These are phyloP conservation scores for Talaromyces sp. DNA, from an alignment of 2,329 filamentous ascomycete genomes.

Conservation along the genomic window DNA sequence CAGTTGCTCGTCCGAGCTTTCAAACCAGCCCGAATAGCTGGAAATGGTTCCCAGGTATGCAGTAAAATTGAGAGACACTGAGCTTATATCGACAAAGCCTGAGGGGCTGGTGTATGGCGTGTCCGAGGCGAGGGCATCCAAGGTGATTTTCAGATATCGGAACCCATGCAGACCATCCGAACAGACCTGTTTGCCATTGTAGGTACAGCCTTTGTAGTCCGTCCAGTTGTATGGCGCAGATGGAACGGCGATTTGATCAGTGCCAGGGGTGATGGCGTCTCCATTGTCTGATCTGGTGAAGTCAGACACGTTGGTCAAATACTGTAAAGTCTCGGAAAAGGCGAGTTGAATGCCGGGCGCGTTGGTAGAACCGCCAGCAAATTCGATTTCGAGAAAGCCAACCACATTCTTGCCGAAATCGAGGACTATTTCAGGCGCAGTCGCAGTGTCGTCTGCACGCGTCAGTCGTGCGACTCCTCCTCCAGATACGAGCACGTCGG, in stretches of 20 bases:
- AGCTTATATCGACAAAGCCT: constrained; percentile 41
- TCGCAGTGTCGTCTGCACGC: neutral
- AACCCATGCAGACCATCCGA: constrained; percentile 50
- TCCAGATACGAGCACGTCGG: neutral
- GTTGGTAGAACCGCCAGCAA: constrained; percentile 11
- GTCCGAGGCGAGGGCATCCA: constrained; percentile 41
- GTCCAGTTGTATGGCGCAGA: constrained; percentile 41
- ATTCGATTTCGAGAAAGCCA: constrained; percentile 11
- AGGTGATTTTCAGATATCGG: constrained; percentile 45
- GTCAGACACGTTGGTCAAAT: constrained; percentile 12
- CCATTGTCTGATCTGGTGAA: constrained; percentile 14
- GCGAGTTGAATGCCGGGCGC: constrained; percentile 11
- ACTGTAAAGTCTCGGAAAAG: constrained; percentile 12
- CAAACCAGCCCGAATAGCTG: constrained; percentile 48
- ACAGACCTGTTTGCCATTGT: constrained; percentile 39
- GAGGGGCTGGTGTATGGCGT: constrained; percentile 39
- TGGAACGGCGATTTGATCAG: constrained; percentile 47
- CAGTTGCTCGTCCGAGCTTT: constrained; percentile 45
- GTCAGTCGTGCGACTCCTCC: neutral
- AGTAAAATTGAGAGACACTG: constrained; percentile 39
- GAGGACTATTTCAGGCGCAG: constrained; percentile 8
- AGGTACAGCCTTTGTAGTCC: constrained; percentile 40
- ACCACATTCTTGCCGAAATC: constrained; percentile 15
- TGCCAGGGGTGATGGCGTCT: constrained; percentile 40
- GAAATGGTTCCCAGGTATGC: constrained; percentile 44